Percentiles rank a stretch among this genome's conserved stretches.
phyloP scores from a whole-genome alignment of 1,284 basidiomycete species.

The Mycosarcoma maydis region DNA sequence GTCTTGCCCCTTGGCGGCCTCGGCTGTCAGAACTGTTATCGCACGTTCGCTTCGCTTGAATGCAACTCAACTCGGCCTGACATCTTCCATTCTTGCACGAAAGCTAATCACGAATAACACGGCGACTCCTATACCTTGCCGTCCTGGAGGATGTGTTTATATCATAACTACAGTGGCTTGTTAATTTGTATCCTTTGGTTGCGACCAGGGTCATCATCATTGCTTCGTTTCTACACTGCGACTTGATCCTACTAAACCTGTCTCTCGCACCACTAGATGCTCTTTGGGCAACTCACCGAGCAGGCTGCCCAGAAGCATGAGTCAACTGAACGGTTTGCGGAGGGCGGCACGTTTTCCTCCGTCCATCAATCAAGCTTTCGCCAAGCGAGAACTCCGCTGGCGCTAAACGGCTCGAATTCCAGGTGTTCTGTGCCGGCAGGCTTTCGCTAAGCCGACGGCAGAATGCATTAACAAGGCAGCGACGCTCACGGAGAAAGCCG shows the following conservation, averaged over 20 bases:
- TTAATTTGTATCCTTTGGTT: too few relatives aligned
- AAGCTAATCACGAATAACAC: not conserved
- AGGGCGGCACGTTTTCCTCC: slow-evolving; percentile 16
- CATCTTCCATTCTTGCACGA: slow-evolving; percentile 7
- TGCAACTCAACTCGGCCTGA: not conserved
- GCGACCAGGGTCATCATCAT: too few relatives aligned
- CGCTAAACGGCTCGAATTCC: slow-evolving; percentile 6
- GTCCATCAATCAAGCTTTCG: not conserved
- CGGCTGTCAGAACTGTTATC: slow-evolving; percentile 34
- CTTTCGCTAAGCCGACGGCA: slow-evolving; percentile 26
- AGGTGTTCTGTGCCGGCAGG: slow-evolving; percentile 13
- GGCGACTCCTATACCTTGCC: too few relatives aligned
- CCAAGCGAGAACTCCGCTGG: slow-evolving; percentile 8
- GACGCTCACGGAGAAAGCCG: slow-evolving; percentile 30
- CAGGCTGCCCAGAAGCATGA: too few relatives aligned
- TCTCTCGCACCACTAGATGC: too few relatives aligned
- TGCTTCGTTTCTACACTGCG: too few relatives aligned
- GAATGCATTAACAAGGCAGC: not conserved
- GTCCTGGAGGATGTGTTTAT: too few relatives aligned
- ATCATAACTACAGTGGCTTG: too few relatives aligned
- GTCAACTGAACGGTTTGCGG: not conserved
- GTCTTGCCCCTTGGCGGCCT: slow-evolving; percentile 21
- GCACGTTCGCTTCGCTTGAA: slow-evolving; percentile 35
- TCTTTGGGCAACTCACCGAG: too few relatives aligned
- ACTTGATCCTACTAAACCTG: too few relatives aligned